phyloP scores from a whole-genome alignment of 257 asterid species.

The Schizonepeta tenuifolia region DNA sequence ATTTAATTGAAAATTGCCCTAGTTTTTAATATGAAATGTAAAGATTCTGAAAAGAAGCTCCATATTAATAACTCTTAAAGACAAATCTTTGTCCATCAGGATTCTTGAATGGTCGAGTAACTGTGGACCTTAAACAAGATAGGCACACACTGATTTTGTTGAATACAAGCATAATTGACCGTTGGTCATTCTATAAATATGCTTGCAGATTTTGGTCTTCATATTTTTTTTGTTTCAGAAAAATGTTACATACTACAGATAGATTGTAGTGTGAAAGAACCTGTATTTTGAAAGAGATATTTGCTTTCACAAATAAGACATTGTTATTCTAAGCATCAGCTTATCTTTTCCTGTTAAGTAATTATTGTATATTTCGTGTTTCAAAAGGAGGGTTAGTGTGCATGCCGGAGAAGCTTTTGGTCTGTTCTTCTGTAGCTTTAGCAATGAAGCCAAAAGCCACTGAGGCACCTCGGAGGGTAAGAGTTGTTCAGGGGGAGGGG shows the following conservation, averaged over 20 bases:
- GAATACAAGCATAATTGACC: neutral
- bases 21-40: neutral
- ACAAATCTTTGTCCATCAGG: neutral
- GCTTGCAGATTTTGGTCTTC: constrained; percentile 1
- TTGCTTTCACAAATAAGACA: constrained; percentile 6
- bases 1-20: too few species aligned
- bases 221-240: constrained; percentile 11
- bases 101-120: constrained; percentile 1
- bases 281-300: neutral
- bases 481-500: constrained; percentile 58
- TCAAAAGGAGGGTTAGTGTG: constrained; percentile 35
- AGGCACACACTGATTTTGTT: neutral
- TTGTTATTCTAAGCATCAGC: neutral
- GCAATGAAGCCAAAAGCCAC: constrained; percentile 61
- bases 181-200: neutral
- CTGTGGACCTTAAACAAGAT: neutral
- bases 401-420: constrained; percentile 41
- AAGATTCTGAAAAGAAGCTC: neutral
- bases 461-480: constrained; percentile 51
- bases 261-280: constrained; percentile 4
- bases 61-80: neutral
- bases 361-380: constrained; percentile 21
- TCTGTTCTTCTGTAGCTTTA: constrained; percentile 33
- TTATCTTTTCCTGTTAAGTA: constrained; percentile 18
- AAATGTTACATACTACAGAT: neutral